Base-by-base conservation (phyloP, 768 basidiomycete genomes). In the Phylloporus sp. region DNA sequence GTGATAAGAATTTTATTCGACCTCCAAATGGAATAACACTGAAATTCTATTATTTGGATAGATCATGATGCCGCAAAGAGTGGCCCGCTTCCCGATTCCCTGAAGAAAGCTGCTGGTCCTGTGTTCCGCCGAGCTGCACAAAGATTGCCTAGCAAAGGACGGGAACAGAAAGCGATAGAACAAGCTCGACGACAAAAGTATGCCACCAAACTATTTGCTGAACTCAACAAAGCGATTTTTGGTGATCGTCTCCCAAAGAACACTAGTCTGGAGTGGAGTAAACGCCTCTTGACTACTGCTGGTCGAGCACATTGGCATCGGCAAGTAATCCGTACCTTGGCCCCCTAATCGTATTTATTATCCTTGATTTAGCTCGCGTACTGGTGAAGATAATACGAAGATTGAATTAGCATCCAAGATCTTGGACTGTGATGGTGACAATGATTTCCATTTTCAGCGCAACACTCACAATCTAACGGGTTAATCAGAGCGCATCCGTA, bases 371-470 rank as follows among this genome's bases (percentile, higher is more conserved):
- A 85, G 82, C 42, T 79, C 78, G 18, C 73, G 75, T 42, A 77
- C 85, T 11, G 85, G 86, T 9, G 69, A 73, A n/a, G 72, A 82
- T 48, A 78, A 70, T 6, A 78, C 77, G 1, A 78, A 80, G 59
- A 91, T 94, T 50, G 83, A 91, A 59, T 72, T 95, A n/a, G 87
- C 90, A 5, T 77, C 79, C 41, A 95, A 94, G 65, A 84, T 95
- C 26, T 66, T 93, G 52, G 88, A 89, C 55, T 80, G 78, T 45
- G 80, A 88, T 57, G 88, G 91, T 89, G n/a, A 50, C 51, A 74
- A 53, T 11, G 27, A 16, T 16, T 28, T 22, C 15, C 18, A 10
- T 43, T 22, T 31, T 7, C n/a, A 31, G 23, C 9, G 23, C 6
- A 16, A 23, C 18, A 15, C 20, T 39, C 40, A 46, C 27, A 1